Evolutionary conservation across 202 grass and related monocot genomes (phyloP).

Genomic region (Panicum hallii): DNA sequence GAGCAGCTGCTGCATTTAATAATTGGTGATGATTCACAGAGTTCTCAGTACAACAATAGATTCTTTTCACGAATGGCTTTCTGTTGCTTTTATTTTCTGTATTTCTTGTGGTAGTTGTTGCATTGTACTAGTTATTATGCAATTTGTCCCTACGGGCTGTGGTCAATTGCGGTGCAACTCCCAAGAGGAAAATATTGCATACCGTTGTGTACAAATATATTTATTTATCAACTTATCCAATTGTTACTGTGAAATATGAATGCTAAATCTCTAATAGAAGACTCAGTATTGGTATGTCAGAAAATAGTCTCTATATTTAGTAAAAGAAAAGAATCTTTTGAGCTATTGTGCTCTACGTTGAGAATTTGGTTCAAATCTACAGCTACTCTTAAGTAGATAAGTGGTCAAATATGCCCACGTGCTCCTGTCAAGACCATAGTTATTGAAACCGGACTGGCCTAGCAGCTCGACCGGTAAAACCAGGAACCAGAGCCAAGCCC

Average conservation of each 20-base stretch:
- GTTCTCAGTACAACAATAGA: background rate
- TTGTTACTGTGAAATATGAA: background rate
- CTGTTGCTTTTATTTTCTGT: background rate
- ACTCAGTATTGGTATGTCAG: background rate
- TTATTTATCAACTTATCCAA: background rate
- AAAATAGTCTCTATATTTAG: background rate
- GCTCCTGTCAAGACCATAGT: background rate
- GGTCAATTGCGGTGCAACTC: background rate
- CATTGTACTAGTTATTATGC: background rate
- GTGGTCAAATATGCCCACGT: background rate
- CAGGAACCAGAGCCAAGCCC: background rate
- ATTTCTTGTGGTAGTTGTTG: background rate
- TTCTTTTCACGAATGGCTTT: background rate
- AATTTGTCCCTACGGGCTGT: background rate
- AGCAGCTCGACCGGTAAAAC: background rate
- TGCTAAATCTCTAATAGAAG: background rate
- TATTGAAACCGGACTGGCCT: background rate
- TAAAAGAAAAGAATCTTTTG: background rate
- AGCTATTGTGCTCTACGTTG: background rate
- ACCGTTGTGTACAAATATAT: background rate
- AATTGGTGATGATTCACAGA: background rate
- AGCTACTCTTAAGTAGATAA: background rate
- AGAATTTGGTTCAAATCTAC: background rate
- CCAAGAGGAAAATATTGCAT: background rate
- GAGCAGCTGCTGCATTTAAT: background rate